Conservation (phyloP, 495 filamentous ascomycete species). For the Astrothelium macrocarpum region DNA sequence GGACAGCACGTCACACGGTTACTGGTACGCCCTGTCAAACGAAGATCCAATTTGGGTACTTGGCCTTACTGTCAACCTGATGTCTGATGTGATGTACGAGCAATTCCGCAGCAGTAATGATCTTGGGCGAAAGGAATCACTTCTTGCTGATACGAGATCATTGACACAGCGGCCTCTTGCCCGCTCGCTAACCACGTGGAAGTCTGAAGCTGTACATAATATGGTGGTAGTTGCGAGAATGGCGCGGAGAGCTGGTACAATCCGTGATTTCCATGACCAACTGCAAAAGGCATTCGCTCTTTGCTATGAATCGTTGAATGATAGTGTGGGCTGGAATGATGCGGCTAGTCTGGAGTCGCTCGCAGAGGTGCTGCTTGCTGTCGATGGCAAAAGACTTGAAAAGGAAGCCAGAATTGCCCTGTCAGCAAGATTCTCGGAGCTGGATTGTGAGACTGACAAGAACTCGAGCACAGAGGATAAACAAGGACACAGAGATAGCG, state of each 20-base stretch:
- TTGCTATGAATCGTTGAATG: conserved; percentile 14
- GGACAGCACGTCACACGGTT: conserved; percentile 10
- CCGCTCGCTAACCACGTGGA: not conserved
- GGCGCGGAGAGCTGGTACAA: conserved; percentile 17
- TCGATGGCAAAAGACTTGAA: conserved; percentile 11
- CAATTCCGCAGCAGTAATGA: not conserved
- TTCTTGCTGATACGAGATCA: not conserved
- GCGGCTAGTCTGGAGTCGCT: conserved; percentile 10
- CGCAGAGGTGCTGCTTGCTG: conserved; percentile 14
- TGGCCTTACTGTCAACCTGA: not conserved
- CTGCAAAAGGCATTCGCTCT: conserved; percentile 16
- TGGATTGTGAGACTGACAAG: not conserved
- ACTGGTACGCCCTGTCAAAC: conserved; percentile 9
- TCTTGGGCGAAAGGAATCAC: not conserved
- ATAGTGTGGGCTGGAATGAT: conserved; percentile 22
- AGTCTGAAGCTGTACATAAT: not conserved
- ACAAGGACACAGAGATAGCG: not conserved
- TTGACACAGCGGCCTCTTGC: not conserved
- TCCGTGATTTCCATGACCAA: conserved; percentile 16
- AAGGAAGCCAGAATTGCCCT: conserved; percentile 19
- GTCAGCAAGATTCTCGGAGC: conserved; percentile 20
- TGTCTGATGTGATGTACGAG: conserved; percentile 10
- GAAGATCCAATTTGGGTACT: conserved; percentile 8
- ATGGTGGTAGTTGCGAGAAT: conserved; percentile 17
- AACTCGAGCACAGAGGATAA: conserved; percentile 5